These are phyloP conservation scores for Penicillium desertorum DNA, from an alignment of 495 filamentous ascomycete genomes.

Conservation along the genomic window DNA sequence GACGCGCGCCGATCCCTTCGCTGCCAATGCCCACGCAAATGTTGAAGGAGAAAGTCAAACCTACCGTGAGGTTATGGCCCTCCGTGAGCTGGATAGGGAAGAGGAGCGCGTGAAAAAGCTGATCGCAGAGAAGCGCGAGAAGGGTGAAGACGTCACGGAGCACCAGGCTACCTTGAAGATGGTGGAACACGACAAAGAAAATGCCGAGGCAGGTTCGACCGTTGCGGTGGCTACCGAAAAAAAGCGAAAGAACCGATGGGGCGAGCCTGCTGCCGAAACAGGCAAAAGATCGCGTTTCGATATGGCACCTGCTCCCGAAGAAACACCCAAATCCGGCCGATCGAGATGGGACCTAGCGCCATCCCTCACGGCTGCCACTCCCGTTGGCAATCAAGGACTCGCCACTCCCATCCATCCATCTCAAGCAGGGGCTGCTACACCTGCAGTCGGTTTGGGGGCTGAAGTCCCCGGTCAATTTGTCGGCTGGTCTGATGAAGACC, in stretches of 20 bases:
- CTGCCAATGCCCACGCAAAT: constrained; percentile 68
- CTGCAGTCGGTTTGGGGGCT: constrained; percentile 67
- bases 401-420: constrained; percentile 86
- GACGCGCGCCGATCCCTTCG: constrained; percentile 85
- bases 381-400: constrained; percentile 75
- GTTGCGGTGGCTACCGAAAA: constrained; percentile 61
- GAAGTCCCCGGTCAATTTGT: constrained; percentile 79
- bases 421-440: constrained; percentile 56
- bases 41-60: constrained; percentile 68
- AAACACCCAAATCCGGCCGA: constrained; percentile 59
- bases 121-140: constrained; percentile 72
- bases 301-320: constrained; percentile 63
- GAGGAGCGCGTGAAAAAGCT: constrained; percentile 82
- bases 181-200: constrained; percentile 66
- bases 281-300: constrained; percentile 87
- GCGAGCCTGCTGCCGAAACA: constrained; percentile 52
- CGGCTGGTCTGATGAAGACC: constrained; percentile 85
- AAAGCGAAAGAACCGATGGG: constrained; percentile 95
- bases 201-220: constrained; percentile 66
- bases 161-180: constrained; percentile 70
- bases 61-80: constrained; percentile 89
- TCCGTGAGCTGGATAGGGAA: constrained; percentile 87
- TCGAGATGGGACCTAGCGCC: constrained; percentile 92
- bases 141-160: constrained; percentile 60
- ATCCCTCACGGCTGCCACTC: constrained; percentile 62